These are phyloP conservation scores for Phanerochaete sordida DNA, from an alignment of 768 basidiomycete species.

Conservation along the genomic window DNA sequence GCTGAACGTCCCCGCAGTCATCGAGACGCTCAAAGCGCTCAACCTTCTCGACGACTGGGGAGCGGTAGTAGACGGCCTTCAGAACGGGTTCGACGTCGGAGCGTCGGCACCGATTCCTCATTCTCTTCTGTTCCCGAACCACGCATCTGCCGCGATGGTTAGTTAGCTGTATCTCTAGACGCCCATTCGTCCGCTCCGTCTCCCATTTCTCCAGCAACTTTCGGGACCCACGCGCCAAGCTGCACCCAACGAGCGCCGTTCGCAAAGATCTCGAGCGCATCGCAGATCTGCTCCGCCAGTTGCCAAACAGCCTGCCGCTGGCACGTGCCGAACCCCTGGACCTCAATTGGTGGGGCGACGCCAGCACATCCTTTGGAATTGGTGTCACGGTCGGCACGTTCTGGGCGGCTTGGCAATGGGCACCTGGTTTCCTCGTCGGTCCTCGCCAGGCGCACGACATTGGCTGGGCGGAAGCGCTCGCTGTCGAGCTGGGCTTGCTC, in stretches of 20 bases:
- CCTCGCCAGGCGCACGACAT: conserved; percentile 27
- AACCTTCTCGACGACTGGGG: conserved; percentile 20
- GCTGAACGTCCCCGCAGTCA: conserved; percentile 17
- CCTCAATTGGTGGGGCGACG: conserved; percentile 35
- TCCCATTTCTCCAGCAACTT: conserved; percentile 22
- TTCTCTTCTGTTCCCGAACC: background rate
- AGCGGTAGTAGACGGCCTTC: conserved; percentile 30
- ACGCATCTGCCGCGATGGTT: conserved; percentile 25
- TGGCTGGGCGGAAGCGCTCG: conserved; percentile 38
- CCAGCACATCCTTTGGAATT: conserved; percentile 33
- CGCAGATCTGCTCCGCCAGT: conserved; percentile 3
- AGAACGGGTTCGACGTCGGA: conserved; percentile 29
- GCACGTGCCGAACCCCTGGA: conserved; percentile 15
- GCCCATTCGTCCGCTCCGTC: conserved; percentile 21
- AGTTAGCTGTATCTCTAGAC: background rate
- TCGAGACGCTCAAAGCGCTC: conserved; percentile 11
- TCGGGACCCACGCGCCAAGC: conserved; percentile 9
- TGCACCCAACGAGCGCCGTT: conserved; percentile 9
- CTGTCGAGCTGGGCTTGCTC: conserved; percentile 31
- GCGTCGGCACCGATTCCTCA: background rate
- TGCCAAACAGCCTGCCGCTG: conserved; percentile 23
- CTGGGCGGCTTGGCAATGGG: conserved; percentile 31
- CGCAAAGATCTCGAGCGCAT: conserved; percentile 25
- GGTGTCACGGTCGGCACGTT: conserved; percentile 25
- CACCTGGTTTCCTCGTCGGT: conserved; percentile 26